phyloP scores from a whole-genome alignment of 495 filamentous ascomycete genomes.

The Aspergillus leporis region DNA sequence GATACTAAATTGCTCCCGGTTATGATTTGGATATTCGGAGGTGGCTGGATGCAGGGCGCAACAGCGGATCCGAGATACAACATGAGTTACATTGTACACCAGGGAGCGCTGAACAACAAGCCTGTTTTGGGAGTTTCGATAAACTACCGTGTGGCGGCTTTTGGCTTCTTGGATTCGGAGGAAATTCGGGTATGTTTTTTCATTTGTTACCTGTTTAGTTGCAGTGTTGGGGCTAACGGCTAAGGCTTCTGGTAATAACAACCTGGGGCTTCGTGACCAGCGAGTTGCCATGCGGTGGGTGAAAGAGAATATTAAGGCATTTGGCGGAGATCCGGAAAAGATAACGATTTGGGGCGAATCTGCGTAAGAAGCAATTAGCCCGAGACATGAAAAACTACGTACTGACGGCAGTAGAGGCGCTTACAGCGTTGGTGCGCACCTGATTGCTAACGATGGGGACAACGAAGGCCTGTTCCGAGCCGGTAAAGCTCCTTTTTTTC shows the following conservation, averaged over 20 bases:
- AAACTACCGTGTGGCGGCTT: slow-evolving; percentile 73
- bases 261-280: slow-evolving; percentile 53
- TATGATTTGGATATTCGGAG: slow-evolving; percentile 68
- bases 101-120: slow-evolving; percentile 45
- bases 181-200: slow-evolving; percentile 36
- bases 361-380: slow-evolving; percentile 37
- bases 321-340: slow-evolving; percentile 56
- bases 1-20: slow-evolving; percentile 57
- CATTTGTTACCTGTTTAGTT: not conserved
- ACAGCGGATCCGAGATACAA: slow-evolving; percentile 43
- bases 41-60: slow-evolving; percentile 48
- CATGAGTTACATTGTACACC: slow-evolving; percentile 38
- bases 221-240: not conserved
- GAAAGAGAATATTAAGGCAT: slow-evolving; percentile 49
- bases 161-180: slow-evolving; percentile 65
- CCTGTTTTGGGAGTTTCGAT: slow-evolving; percentile 71
- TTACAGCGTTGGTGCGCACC: slow-evolving; percentile 39
- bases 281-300: slow-evolving; percentile 51
- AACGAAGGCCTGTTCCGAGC: slow-evolving; percentile 41
- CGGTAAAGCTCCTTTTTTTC: slow-evolving; percentile 18
- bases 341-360: slow-evolving; percentile 76
- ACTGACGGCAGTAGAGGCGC: slow-evolving; percentile 26
- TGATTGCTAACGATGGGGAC: slow-evolving; percentile 35
- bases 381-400: not conserved
- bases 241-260: slow-evolving; percentile 47